Conservation (phyloP, 257 asterid species). For the Ophiorrhiza pumila region DNA sequence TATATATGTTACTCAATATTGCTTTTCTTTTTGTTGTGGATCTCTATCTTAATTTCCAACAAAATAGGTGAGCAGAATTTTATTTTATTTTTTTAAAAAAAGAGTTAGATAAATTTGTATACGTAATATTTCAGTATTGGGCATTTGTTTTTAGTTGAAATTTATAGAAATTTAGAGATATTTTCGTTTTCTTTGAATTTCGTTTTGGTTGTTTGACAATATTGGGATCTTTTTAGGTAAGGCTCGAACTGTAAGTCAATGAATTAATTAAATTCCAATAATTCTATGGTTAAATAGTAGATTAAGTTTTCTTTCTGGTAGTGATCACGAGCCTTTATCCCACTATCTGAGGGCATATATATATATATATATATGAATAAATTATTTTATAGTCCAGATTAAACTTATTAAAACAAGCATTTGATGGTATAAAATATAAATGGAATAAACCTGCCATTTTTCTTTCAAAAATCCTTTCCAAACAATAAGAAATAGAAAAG, state of each 20-base stretch:
- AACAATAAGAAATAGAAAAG: neutral
- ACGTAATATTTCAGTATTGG: too few species aligned
- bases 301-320: too few species aligned
- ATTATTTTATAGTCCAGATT: too few species aligned
- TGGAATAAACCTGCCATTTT: neutral
- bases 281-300: too few species aligned
- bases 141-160: neutral
- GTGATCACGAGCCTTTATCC: too few species aligned
- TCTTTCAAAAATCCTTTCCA: neutral
- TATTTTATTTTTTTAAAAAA: too few species aligned
- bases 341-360: too few species aligned
- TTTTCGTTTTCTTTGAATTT: neutral
- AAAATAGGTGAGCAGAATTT: too few species aligned
- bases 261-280: too few species aligned
- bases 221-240: neutral
- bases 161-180: neutral
- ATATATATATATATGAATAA: too few species aligned
- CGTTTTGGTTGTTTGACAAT: neutral
- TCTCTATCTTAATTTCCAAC: neutral
- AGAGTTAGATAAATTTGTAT: neutral
- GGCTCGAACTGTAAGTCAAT: neutral
- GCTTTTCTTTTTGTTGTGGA: neutral
- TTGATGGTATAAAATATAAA: too few species aligned
- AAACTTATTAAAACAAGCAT: too few species aligned
- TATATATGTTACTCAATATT: neutral